Evolutionary conservation across 176 grass and related monocot genomes (phyloP), one percentile per base, ranked within the genome.

Genomic region (Triticum urartu): DNA sequence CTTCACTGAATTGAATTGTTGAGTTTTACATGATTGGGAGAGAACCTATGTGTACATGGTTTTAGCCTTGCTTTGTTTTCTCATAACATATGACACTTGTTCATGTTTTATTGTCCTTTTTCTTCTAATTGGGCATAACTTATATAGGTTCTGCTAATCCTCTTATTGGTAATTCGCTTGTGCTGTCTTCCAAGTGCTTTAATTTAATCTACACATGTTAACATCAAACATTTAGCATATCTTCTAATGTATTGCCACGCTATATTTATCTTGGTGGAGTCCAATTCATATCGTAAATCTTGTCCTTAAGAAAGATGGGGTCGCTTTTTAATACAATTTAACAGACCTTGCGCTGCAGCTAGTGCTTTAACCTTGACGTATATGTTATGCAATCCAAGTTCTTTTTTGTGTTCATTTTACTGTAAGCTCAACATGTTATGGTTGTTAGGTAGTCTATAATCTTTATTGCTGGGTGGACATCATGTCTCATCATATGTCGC

Each of bases 391-490:
- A 36, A 80, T 54, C 58, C n/a, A 8, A 25, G 75, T 21, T 90
- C 32, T 17, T 72, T 76, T 64, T 86, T 22, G 39, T 83, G 42
- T 82, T 84, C 47, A 60, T 86, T 79, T 42, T 60, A 43, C 17
- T n/a, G 22, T 58, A 86, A 86, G 6, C 78, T 42, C 32, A 72
- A 65, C n/a, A 64, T 33, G 22, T 42, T 58, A 43, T 17, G 11
- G 48, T 58, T 84, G 58, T 84, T 66, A 66, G 25, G n/a, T 83
- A 78, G 58, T 78, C 14, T 83, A 68, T 10, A 65, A 42, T 79
- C 9, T 18, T 56, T 74, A 26, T 84, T 78, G 78, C 58, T 30
- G n/a, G 14, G 34, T 84, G 67, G 59, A 74, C 62, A 68, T 33
- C 64, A 24, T 82, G 64, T 20, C 38, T 64, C 78, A 72, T 77